Percentiles rank a stretch among this genome's conserved stretches.
These are phyloP conservation scores for Fusarium staphyleae DNA, from an alignment of 2,329 filamentous ascomycete genomes.

Conservation along the genomic window DNA sequence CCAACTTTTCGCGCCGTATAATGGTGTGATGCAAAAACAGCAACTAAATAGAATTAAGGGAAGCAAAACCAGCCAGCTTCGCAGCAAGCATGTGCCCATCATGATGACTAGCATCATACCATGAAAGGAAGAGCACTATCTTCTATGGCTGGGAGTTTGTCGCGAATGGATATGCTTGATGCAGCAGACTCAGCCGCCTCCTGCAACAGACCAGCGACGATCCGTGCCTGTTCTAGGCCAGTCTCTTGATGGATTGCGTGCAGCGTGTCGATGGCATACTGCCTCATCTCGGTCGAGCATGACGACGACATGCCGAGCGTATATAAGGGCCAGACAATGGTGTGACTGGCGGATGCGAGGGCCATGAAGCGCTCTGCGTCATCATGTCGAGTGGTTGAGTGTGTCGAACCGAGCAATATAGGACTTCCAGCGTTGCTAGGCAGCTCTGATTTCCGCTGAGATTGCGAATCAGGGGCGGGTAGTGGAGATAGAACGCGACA, in stretches of 20 bases:
- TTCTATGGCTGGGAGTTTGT: slow-evolving; percentile 41
- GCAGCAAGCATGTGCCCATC: background rate
- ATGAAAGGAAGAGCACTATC: slow-evolving; percentile 36
- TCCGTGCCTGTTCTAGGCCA: slow-evolving; percentile 53
- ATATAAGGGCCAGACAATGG: slow-evolving; percentile 59
- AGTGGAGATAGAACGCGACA: slow-evolving; percentile 43
- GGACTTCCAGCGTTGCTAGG: slow-evolving; percentile 36
- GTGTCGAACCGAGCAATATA: slow-evolving; percentile 51
- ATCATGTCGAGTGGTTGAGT: slow-evolving; percentile 44
- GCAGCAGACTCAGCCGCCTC: slow-evolving; percentile 38
- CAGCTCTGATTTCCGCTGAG: slow-evolving; percentile 26
- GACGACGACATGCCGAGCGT: slow-evolving; percentile 57
- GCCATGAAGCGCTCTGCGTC: slow-evolving; percentile 57
- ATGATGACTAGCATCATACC: slow-evolving; percentile 33
- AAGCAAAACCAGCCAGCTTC: background rate
- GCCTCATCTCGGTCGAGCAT: slow-evolving; percentile 50
- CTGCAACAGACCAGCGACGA: slow-evolving; percentile 52
- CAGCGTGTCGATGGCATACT: slow-evolving; percentile 55
- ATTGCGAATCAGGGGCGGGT: slow-evolving; percentile 21
- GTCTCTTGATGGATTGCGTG: slow-evolving; percentile 55
- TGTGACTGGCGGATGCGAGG: slow-evolving; percentile 56
- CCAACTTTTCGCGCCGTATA: slow-evolving; percentile 11
- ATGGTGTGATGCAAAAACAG: slow-evolving; percentile 5
- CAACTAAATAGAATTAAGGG: slow-evolving; percentile 4
- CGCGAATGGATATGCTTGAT: slow-evolving; percentile 8